Evolutionary conservation across 768 basidiomycete genomes (phyloP), one percentile per base, ranked within the genome.

Genomic region (Pleurotus djamor): DNA sequence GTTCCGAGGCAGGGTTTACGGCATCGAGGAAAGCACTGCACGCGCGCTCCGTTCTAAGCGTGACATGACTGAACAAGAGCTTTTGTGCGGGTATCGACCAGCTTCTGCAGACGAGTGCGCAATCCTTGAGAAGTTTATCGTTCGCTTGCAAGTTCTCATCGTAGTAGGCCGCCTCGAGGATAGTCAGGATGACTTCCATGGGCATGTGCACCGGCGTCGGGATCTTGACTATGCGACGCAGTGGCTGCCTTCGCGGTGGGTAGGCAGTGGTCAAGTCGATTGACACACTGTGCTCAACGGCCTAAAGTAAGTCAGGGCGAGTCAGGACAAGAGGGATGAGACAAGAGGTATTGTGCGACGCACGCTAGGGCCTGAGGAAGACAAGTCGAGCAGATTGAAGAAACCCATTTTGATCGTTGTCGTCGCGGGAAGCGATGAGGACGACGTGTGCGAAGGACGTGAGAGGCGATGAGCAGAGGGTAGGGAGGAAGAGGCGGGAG

Each of bases 81-180:
- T 79, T 83, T 70, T 92, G 89, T 0, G 86, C 79, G 33, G 79
- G 74, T n/a, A 71, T 64, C 0, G 87, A 83, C 89, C 90, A 91
- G 28, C 80, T 76, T 68, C 74, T 79, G 78, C 82, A 89, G 21
- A 91, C 86, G 50, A 91, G 79, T 2, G 87, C 74, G 65, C 83
- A 87, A 49, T 78, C 69, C 52, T 68, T 70, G 50, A 91, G 76
- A 16, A 88, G 74, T 10, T 69, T 63, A 43, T 71, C 67, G 63
- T 80, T 72, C 4, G 72, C 66, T 52, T 72, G 67, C 34, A 70
- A 61, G 32, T 73, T 68, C 36, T 76, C 71, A 51, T 76, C 71
- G 44, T 75, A 72, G 57, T 76, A 81, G 3, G 82, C 81, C 12
- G 78, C 70, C 69, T 89, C 86, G 62, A 91, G 79, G 68, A 91